Conservation (phyloP, 2,329 filamentous ascomycete species). For the Claviceps capensis region DNA sequence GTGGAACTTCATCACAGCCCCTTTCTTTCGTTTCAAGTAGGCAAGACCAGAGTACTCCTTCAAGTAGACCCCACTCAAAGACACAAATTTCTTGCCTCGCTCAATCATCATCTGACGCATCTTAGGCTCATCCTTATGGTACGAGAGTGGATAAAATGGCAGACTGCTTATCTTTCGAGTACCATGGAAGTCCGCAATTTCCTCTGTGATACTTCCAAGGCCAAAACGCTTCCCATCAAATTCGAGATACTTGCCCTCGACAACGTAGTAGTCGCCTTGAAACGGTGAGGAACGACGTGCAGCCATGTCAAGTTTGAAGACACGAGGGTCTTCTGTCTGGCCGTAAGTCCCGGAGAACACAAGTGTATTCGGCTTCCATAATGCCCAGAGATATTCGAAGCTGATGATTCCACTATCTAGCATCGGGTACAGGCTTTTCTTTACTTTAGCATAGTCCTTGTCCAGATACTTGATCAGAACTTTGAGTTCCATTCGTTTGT, state of each 20-base stretch:
- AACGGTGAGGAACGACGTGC: constrained; percentile 56
- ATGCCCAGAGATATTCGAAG: constrained; percentile 76
- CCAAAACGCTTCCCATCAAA: constrained; percentile 82
- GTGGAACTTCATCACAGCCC: constrained; percentile 53
- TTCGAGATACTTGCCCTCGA: constrained; percentile 72
- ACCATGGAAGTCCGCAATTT: constrained; percentile 66
- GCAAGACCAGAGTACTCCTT: constrained; percentile 72
- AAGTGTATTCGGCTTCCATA: constrained; percentile 78
- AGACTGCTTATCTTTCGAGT: constrained; percentile 71
- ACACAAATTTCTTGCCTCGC: constrained; percentile 72
- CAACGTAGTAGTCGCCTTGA: constrained; percentile 59
- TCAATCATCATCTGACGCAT: constrained; percentile 56
- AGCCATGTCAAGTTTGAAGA: constrained; percentile 69
- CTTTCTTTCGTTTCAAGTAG: constrained; percentile 69
- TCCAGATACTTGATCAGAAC: constrained; percentile 65
- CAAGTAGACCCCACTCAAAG: constrained; percentile 72
- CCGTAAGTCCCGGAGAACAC: constrained; percentile 68
- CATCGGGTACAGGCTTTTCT: constrained; percentile 67
- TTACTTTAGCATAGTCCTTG: constrained; percentile 63
- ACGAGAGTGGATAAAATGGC: constrained; percentile 62
- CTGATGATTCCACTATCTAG: constrained; percentile 73
- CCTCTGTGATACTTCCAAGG: constrained; percentile 53
- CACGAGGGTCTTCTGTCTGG: constrained; percentile 59
- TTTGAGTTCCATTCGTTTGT: constrained; percentile 53
- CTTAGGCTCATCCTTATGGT: constrained; percentile 58